Conservation (phyloP, 1,139 yeast species). For the Candida sp. region DNA sequence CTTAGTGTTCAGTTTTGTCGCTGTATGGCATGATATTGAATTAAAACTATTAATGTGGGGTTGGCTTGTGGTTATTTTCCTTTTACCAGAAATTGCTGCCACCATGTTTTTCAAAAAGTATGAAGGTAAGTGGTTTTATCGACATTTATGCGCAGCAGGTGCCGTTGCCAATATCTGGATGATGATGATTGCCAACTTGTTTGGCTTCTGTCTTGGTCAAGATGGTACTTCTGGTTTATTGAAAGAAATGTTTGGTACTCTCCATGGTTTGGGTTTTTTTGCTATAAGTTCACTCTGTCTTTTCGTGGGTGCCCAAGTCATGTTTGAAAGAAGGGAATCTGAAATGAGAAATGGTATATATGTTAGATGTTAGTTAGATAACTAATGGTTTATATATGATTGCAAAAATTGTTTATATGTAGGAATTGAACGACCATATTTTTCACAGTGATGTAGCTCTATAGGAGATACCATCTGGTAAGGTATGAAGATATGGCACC, state of each 20-base stretch:
- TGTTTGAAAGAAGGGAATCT: conserved; percentile 89
- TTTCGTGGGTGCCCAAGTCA: conserved; percentile 84
- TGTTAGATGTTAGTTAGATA: conserved; percentile 57
- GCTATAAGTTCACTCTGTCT: conserved; percentile 61
- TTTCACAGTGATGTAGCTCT: background rate
- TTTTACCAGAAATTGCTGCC: conserved; percentile 84
- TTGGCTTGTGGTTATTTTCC: conserved; percentile 84
- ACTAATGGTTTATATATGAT: too few species aligned
- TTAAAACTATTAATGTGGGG: conserved; percentile 89
- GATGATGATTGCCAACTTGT: conserved; percentile 97
- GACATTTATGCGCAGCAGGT: conserved; percentile 82
- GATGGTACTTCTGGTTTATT: conserved; percentile 76
- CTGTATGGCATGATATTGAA: conserved; percentile 98
- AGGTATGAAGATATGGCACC: conserved; percentile 35
- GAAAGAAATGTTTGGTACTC: conserved; percentile 67
- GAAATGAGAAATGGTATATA: conserved; percentile 84
- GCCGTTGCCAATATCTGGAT: conserved; percentile 91
- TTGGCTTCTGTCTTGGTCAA: conserved; percentile 90
- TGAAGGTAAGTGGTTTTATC: conserved; percentile 60
- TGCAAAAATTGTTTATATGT: too few species aligned
- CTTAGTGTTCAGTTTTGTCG: conserved; percentile 94
- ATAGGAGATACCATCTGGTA: background rate
- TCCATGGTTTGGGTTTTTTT: conserved; percentile 65
- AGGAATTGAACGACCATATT: background rate
- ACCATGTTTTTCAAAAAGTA: conserved; percentile 43